Percentiles rank a stretch among this genome's conserved stretches.
These are phyloP conservation scores for Nicotiana tomentosiformis DNA, from an alignment of 257 asterid genomes.

Conservation along the genomic window DNA sequence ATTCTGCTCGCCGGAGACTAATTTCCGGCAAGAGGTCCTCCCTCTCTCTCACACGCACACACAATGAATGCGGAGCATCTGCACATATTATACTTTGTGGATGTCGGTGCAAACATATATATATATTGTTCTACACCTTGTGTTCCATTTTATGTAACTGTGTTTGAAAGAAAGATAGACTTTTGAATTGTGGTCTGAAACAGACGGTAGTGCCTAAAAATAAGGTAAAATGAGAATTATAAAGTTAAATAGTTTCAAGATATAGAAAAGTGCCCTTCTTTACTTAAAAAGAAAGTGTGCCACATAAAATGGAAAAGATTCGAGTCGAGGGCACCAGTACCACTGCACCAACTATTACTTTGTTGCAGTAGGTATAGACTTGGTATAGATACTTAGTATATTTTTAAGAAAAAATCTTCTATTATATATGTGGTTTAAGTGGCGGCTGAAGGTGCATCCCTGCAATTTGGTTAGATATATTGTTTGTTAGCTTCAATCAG, in stretches of 20 bases:
- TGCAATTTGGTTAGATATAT: not conserved
- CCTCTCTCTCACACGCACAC: not conserved
- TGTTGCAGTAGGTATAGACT: not conserved
- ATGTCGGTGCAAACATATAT: too few species aligned
- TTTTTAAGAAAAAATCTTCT: not conserved
- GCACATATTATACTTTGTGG: not conserved
- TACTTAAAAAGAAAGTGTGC: too few species aligned
- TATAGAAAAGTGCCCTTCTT: too few species aligned
- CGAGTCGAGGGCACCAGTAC: not conserved
- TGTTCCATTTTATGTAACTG: too few species aligned
- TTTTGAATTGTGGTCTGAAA: too few species aligned
- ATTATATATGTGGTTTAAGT: not conserved
- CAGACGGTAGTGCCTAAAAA: too few species aligned
- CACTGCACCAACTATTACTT: not conserved
- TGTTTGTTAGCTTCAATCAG: not conserved
- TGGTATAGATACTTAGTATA: not conserved
- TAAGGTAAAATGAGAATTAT: too few species aligned
- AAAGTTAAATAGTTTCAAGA: too few species aligned
- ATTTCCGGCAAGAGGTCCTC: constrained; percentile 62
- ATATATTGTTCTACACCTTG: too few species aligned
- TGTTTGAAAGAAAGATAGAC: too few species aligned
- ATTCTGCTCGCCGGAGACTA: constrained; percentile 41
- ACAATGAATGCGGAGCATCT: not conserved
- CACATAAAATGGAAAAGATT: too few species aligned
- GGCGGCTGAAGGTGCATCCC: too few species aligned